Base-by-base conservation (phyloP, 2,329 filamentous ascomycete genomes). In the Tolypocladium inflatum region DNA sequence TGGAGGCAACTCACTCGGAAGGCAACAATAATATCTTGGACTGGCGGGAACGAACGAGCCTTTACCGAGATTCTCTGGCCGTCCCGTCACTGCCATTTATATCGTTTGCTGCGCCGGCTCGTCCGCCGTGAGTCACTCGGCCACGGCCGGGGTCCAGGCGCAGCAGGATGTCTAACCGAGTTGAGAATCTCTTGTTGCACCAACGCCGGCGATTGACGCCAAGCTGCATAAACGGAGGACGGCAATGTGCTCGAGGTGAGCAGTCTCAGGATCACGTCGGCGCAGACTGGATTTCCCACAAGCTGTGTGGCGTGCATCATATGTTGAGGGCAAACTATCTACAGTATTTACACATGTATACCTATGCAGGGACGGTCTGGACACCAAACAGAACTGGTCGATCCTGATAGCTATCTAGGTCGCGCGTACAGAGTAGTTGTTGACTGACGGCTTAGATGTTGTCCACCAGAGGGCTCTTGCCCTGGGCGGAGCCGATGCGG, bases 401-500 rank as follows among this genome's bases (percentile, higher is more conserved):
- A 26, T 26, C 26, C 26, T 3, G 26, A 26, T 4, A 26, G n/a
- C n/a, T n/a, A n/a, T n/a, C n/a, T n/a, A n/a, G n/a, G n/a, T n/a
- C n/a, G n/a, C n/a, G n/a, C n/a, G n/a, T n/a, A n/a, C n/a, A n/a
- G n/a, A n/a, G n/a, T n/a, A n/a, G 26, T 26, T 4, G 26, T 26
- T 26, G 26, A 4, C 26, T 4, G 26, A 26, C 3, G 26, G 26
- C 26, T 23, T 21, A 41, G 38, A 56, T 38, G 42, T 60, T 61
- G 58, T 71, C 69, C 9, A 55, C 42, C 17, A 72, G 58, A 19
- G 77, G 75, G 60, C 72, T 75, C 10, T 69, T 39, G 1, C 76
- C 77, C 63, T 77, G 72, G 0, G 77, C 66, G 1, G 71, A 68
- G 3, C 78, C 78, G 38, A 80, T 62, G 15, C 63, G 68, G 4